Percentiles rank a stretch among this genome's conserved stretches.
Conservation (phyloP, 371 early-diverging fungal genomes). For the Mortierella sp. region DNA sequence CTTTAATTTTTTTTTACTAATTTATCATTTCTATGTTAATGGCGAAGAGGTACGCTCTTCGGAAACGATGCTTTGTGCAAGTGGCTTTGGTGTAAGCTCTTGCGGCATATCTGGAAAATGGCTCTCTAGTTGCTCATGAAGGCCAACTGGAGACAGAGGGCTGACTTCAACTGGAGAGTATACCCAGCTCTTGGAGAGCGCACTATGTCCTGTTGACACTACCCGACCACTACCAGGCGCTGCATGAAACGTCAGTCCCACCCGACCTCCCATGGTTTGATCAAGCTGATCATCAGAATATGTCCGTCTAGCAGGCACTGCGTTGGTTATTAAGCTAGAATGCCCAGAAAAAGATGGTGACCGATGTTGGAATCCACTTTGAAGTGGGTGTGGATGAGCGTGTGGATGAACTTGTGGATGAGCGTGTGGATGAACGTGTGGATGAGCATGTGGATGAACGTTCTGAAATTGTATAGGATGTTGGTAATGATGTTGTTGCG, state of each 20-base stretch:
- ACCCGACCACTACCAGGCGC: slow-evolving; percentile 3
- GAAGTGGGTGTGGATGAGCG: background rate
- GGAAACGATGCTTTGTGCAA: background rate
- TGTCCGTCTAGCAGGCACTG: slow-evolving; percentile 8
- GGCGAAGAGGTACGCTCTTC: background rate
- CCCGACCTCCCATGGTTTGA: slow-evolving; percentile 3
- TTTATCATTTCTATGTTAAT: slow-evolving; percentile 1
- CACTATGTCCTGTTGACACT: slow-evolving; percentile 28
- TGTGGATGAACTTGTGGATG: slow-evolving; percentile 1
- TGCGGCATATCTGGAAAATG: background rate
- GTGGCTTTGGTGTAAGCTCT: slow-evolving; percentile 3
- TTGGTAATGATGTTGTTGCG: slow-evolving; percentile 14
- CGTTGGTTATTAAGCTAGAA: background rate
- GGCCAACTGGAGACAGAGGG: slow-evolving; percentile 17
- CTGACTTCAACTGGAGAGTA: slow-evolving; percentile 22
- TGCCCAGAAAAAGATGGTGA: slow-evolving; percentile 12
- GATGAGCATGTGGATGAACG: background rate
- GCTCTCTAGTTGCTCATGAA: slow-evolving; percentile 10
- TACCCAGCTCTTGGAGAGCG: slow-evolving; percentile 49
- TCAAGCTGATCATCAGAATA: slow-evolving; percentile 37
- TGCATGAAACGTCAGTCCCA: background rate
- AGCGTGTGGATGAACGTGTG: no score
- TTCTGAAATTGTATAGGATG: background rate
- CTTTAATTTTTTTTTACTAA: slow-evolving; percentile 3
- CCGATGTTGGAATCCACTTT: slow-evolving; percentile 11